Conservation (phyloP, 345 rosid species). For the Linum lewisii region DNA sequence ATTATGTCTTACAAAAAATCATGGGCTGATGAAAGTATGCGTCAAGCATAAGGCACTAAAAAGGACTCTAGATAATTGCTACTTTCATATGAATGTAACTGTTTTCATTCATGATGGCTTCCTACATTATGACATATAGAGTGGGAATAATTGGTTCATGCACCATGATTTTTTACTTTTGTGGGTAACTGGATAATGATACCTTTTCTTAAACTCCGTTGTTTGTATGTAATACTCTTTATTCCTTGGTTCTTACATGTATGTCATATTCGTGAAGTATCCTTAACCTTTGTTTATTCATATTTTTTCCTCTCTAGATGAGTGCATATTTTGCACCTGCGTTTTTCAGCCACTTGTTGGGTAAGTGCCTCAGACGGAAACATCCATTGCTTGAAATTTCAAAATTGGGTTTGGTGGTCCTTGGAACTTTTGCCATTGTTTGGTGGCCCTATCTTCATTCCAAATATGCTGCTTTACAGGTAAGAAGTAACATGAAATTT, state of each 20-base stretch:
- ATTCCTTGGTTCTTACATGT: neutral
- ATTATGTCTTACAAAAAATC: no score
- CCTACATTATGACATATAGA: no score
- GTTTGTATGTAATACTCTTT: neutral
- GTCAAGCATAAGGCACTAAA: no score
- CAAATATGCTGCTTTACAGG: conserved; percentile 48
- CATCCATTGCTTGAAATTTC: conserved; percentile 48
- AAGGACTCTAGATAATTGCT: no score
- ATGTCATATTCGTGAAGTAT: neutral
- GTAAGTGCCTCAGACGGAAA: conserved; percentile 67
- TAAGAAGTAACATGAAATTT: conserved; percentile 18
- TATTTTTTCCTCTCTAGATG: conserved; percentile 42
- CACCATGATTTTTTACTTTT: no score
- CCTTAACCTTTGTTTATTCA: neutral
- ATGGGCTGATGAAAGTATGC: no score
- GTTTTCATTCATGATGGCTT: no score
- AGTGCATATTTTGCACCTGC: conserved; percentile 96
- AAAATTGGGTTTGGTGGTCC: conserved; percentile 61
- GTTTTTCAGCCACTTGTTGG: conserved; percentile 73
- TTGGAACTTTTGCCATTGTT: conserved; percentile 58
- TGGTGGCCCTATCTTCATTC: conserved; percentile 92
- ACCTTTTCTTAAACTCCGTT: neutral
- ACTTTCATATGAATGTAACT: no score
- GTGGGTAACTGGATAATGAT: neutral
- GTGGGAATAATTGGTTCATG: no score